Evolutionary conservation across 1,139 yeast species (phyloP).

Genomic region (Blastobotrys indianensis): DNA sequence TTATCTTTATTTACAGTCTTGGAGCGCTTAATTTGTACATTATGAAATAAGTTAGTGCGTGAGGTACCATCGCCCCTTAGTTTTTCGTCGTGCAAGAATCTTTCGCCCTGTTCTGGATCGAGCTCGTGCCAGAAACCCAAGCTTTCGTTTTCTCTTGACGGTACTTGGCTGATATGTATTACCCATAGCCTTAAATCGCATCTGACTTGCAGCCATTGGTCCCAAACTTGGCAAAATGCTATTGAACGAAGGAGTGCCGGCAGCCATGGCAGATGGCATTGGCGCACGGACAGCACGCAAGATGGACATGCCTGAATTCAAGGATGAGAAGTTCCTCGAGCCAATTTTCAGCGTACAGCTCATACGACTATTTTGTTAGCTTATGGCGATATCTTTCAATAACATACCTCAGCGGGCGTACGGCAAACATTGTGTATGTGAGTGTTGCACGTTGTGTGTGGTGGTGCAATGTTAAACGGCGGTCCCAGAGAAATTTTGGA

Average conservation of each 20-base stretch:
- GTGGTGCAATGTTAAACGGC: background rate
- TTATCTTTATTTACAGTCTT: background rate
- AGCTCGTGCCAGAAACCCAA: conserved; percentile 88
- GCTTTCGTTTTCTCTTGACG: conserved; percentile 78
- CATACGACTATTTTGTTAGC: background rate
- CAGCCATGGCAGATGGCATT: conserved; percentile 2
- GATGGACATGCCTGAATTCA: background rate
- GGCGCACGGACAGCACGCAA: conserved; percentile 6
- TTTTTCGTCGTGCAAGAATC: conserved; percentile 68
- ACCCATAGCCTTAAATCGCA: conserved; percentile 83
- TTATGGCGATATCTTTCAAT: background rate
- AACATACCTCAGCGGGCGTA: background rate
- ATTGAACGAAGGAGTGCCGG: conserved; percentile 15
- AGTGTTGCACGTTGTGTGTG: too few species aligned
- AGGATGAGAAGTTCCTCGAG: conserved; percentile 1
- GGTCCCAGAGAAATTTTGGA: background rate
- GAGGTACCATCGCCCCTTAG: conserved; percentile 91
- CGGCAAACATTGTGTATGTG: background rate
- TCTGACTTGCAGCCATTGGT: conserved; percentile 18
- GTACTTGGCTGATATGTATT: conserved; percentile 94
- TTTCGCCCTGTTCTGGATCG: conserved; percentile 74
- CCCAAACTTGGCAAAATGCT: conserved; percentile 13
- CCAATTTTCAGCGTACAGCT: background rate
- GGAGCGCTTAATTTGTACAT: too few species aligned
- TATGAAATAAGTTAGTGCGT: conserved; percentile 47